These are phyloP conservation scores for Ganoderma sinense DNA, from an alignment of 1,284 basidiomycete species.

Conservation along the genomic window DNA sequence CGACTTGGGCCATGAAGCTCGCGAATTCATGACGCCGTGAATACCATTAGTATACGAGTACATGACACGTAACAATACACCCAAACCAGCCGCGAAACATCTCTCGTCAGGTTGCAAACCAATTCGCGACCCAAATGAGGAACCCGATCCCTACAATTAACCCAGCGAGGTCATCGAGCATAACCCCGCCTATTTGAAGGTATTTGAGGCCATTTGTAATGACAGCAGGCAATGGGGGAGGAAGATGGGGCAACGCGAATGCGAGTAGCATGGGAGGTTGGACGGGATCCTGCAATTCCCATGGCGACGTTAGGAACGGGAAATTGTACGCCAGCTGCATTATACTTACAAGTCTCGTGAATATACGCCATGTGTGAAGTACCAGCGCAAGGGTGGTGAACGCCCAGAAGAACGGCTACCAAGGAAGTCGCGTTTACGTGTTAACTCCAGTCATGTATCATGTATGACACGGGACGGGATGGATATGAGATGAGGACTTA, in stretches of 20 bases:
- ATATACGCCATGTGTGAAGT: conserved; percentile 74
- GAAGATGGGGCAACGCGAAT: conserved; percentile 68
- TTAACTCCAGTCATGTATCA: not conserved
- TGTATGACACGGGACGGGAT: not conserved
- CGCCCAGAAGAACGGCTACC: conserved; percentile 80
- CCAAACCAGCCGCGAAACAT: not conserved
- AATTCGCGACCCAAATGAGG: conserved; percentile 61
- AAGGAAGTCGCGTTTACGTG: conserved; percentile 13
- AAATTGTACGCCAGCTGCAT: too few relatives aligned
- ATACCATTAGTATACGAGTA: conserved; percentile 13
- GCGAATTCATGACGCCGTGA: not conserved
- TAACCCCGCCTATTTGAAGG: conserved; percentile 65
- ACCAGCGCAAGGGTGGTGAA: conserved; percentile 75
- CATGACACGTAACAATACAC: conserved; percentile 11
- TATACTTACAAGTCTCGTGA: conserved; percentile 67
- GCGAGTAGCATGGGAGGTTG: conserved; percentile 66
- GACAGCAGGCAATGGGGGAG: conserved; percentile 65
- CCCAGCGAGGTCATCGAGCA: conserved; percentile 74
- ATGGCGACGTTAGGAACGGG: not conserved
- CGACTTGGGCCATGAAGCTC: not conserved
- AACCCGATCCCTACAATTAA: conserved; percentile 70
- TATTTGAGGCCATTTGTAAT: conserved; percentile 71
- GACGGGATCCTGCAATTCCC: conserved; percentile 56
- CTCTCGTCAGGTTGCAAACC: conserved; percentile 42
- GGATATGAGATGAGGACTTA: conserved; percentile 42